Evolutionary conservation across 805 yeast genomes (phyloP).

Genomic region (Kregervanrija delftensis): DNA sequence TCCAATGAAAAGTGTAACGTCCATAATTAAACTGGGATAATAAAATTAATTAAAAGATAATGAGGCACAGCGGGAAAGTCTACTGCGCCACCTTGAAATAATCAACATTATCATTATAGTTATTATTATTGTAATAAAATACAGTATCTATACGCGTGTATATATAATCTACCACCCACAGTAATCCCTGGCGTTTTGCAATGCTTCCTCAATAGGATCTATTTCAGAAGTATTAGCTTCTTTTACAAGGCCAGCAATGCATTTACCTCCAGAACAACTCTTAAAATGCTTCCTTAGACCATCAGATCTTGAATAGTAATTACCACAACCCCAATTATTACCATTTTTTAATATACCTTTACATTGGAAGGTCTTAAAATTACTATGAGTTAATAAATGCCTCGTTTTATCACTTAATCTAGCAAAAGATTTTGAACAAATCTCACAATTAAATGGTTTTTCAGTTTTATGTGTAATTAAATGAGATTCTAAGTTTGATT

Average conservation of each 20-base stretch:
- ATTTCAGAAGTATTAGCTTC: too few species aligned
- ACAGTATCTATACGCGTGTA: too few species aligned
- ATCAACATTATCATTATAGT: too few species aligned
- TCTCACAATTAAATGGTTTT: conserved; percentile 3
- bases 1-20: too few species aligned
- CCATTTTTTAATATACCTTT: conserved; percentile 3
- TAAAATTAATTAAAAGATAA: too few species aligned
- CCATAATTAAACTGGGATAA: too few species aligned
- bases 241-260: not conserved
- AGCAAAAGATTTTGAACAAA: conserved; percentile 9
- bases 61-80: too few species aligned
- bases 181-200: too few species aligned
- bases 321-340: conserved; percentile 7
- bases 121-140: too few species aligned
- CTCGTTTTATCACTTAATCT: conserved; percentile 5
- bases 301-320: conserved; percentile 8
- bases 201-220: too few species aligned
- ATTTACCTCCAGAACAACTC: conserved; percentile 6
- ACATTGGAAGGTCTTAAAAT: conserved; percentile 6
- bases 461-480: conserved; percentile 5
- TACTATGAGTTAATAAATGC: conserved; percentile 6
- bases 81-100: too few species aligned
- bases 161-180: too few species aligned
- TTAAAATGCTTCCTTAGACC: conserved; percentile 9
- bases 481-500: conserved; percentile 9